Conservation (phyloP, 73 alveolate species). For the Durusdinium trenchii region DNA sequence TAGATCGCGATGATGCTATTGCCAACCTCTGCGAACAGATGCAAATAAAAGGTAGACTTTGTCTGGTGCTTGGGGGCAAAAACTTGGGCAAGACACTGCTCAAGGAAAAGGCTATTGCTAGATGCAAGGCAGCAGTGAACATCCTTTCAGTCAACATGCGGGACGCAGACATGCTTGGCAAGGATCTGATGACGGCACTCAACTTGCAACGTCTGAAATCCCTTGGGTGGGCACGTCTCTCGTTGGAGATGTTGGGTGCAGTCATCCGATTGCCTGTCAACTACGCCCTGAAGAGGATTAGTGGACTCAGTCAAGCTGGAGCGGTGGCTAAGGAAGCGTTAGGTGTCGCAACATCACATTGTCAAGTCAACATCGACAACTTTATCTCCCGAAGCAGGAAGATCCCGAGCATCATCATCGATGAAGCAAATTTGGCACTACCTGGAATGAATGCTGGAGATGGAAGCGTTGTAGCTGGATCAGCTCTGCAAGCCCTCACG, state of each 20-base stretch:
- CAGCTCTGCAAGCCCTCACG: no score
- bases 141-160: conserved; percentile 56
- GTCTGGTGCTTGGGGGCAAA: conserved; percentile 47
- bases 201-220: conserved; percentile 48
- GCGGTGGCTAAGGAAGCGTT: no score
- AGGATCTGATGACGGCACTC: conserved; percentile 57
- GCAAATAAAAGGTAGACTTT: conserved; percentile 22
- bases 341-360: no score
- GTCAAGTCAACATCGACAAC: no score
- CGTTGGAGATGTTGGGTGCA: conserved; percentile 47
- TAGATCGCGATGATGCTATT: conserved; percentile 60
- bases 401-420: no score
- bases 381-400: no score
- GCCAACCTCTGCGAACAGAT: conserved; percentile 55
- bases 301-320: conserved; percentile 25
- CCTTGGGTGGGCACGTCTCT: conserved; percentile 54
- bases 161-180: conserved; percentile 62
- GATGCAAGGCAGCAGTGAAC: conserved; percentile 5
- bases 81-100: conserved; percentile 40
- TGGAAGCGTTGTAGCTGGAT: no score
- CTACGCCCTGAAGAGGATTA: conserved; percentile 32
- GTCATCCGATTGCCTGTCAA: conserved; percentile 12
- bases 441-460: no score
- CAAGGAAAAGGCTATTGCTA: conserved; percentile 45
- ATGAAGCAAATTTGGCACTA: no score